Percentiles rank a stretch among this genome's conserved stretches.
These are phyloP conservation scores for Orbilia oligospora DNA, from an alignment of 2,329 filamentous ascomycete genomes.

Conservation along the genomic window DNA sequence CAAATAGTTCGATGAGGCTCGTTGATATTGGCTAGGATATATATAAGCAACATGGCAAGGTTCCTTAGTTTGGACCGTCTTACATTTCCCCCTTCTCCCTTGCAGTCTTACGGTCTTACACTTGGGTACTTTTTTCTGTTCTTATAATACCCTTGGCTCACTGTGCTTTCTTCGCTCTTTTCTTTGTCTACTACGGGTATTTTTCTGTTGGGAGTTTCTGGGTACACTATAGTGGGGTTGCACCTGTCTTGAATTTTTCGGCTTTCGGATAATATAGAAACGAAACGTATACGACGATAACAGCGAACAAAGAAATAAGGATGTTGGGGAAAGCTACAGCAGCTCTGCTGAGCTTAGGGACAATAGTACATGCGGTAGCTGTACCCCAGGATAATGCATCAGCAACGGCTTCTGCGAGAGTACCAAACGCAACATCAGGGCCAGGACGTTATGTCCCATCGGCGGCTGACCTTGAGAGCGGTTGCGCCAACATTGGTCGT, in stretches of 20 bases:
- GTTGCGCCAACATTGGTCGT: slow-evolving; percentile 43
- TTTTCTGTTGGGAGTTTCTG: slow-evolving; percentile 17
- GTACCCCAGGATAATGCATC: slow-evolving; percentile 30
- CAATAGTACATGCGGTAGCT: slow-evolving; percentile 37
- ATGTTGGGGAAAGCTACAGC: slow-evolving; percentile 48
- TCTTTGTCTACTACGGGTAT: slow-evolving; percentile 14
- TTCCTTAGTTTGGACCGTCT: slow-evolving; percentile 35
- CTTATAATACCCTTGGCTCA: slow-evolving; percentile 15
- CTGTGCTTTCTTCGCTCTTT: slow-evolving; percentile 21
- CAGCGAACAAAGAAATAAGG: background rate
- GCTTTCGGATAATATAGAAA: slow-evolving; percentile 12
- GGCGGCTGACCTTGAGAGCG: slow-evolving; percentile 23
- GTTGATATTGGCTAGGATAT: slow-evolving; percentile 23
- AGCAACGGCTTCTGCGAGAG: slow-evolving; percentile 13
- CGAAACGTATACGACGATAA: slow-evolving; percentile 12
- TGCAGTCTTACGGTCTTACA: slow-evolving; percentile 7
- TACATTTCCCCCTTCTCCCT: slow-evolving; percentile 31
- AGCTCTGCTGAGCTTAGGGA: slow-evolving; percentile 48
- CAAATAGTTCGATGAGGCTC: slow-evolving; percentile 1
- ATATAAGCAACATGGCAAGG: slow-evolving; percentile 60
- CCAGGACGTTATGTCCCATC: slow-evolving; percentile 40
- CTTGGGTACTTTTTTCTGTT: slow-evolving; percentile 3
- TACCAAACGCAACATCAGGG: slow-evolving; percentile 8
- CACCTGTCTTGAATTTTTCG: slow-evolving; percentile 13
- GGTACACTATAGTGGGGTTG: slow-evolving; percentile 21